Conservation (phyloP, 805 yeast species). For the Blastobotrys peoriensis region DNA sequence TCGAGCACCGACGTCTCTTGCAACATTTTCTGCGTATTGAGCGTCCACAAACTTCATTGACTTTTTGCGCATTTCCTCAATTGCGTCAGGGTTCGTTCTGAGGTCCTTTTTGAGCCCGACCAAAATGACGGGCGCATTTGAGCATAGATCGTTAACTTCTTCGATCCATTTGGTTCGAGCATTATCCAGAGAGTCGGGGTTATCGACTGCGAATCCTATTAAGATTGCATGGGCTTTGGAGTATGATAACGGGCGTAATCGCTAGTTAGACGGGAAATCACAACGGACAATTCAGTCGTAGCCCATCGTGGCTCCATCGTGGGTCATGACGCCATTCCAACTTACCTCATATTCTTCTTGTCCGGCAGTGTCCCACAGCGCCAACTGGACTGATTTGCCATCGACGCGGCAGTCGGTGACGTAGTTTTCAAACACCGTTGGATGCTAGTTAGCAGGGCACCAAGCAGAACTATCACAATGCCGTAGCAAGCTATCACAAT, state of each 20-base stretch:
- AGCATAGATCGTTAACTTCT: slow-evolving; percentile 77
- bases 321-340: no score
- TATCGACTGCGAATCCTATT: slow-evolving; percentile 80
- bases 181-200: slow-evolving; percentile 76
- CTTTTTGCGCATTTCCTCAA: slow-evolving; percentile 33
- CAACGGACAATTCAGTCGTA: no score
- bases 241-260: slow-evolving; percentile 82
- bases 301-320: no score
- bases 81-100: slow-evolving; percentile 40
- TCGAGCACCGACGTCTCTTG: slow-evolving; percentile 75
- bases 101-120: slow-evolving; percentile 85
- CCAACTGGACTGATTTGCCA: slow-evolving; percentile 82
- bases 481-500: no score
- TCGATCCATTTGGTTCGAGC: slow-evolving; percentile 83
- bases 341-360: slow-evolving; percentile 80
- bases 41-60: slow-evolving; percentile 45
- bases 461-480: no score
- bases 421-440: slow-evolving; percentile 91
- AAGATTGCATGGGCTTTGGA: slow-evolving; percentile 80
- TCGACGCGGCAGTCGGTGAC: slow-evolving; percentile 93
- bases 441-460: slow-evolving; percentile 64
- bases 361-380: slow-evolving; percentile 96
- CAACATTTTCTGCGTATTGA: slow-evolving; percentile 60
- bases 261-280: slow-evolving; percentile 23
- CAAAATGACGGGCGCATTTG: slow-evolving; percentile 66